Conservation (phyloP, 371 early-diverging fungal species). For the Apophysomyces trapeziformis region DNA sequence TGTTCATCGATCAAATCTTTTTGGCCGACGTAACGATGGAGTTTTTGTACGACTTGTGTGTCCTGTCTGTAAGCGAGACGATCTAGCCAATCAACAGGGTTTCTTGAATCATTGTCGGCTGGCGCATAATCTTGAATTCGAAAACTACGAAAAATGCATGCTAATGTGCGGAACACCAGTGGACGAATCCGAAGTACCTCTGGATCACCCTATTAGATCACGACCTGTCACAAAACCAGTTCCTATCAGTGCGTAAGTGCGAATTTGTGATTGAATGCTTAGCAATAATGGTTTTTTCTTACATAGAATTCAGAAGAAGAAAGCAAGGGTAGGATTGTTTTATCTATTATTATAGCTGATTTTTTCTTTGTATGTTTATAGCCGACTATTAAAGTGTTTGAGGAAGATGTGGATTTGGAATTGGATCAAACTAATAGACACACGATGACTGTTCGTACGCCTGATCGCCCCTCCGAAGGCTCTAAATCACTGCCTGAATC, state of each 20-base stretch:
- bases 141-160: conserved; percentile 72
- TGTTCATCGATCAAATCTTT: conserved; percentile 31
- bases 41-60: conserved; percentile 62
- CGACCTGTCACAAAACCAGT: conserved; percentile 36
- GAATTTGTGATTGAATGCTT: background rate
- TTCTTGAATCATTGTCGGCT: conserved; percentile 83
- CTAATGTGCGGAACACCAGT: conserved; percentile 70
- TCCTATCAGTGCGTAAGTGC: conserved; percentile 15
- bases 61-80: conserved; percentile 61
- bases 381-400: conserved; percentile 74
- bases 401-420: conserved; percentile 73
- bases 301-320: conserved; percentile 21
- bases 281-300: conserved; percentile 1
- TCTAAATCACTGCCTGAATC: conserved; percentile 24
- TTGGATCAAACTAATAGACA: conserved; percentile 30
- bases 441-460: background rate
- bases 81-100: conserved; percentile 78
- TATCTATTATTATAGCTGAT: background rate
- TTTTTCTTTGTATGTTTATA: conserved; percentile 25
- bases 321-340: conserved; percentile 37
- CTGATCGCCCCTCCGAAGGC: conserved; percentile 10
- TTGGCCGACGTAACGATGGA: conserved; percentile 63
- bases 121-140: conserved; percentile 71
- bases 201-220: conserved; percentile 58
- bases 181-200: conserved; percentile 66